Conservation (phyloP, 2,329 filamentous ascomycete species). For the Gnomoniopsis sp. region DNA sequence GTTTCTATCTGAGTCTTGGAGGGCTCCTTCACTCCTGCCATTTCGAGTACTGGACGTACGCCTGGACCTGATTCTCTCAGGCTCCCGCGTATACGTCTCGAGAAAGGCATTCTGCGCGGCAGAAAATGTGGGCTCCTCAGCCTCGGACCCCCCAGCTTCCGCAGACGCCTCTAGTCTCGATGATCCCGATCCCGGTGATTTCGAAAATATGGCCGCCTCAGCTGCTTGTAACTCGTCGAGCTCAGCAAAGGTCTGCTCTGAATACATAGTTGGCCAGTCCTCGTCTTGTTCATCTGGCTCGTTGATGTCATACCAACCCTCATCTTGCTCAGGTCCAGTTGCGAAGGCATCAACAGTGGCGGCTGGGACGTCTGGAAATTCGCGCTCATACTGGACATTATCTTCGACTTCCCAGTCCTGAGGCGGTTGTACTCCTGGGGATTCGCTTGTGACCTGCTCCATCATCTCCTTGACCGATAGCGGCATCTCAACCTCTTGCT, state of each 20-base stretch:
- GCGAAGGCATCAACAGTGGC: background rate
- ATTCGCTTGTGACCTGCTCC: constrained; percentile 1
- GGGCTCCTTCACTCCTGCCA: too few species aligned
- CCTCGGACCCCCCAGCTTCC: too few species aligned
- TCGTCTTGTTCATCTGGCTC: constrained; percentile 3
- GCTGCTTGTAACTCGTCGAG: background rate
- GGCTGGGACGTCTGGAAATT: background rate
- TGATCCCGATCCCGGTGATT: too few species aligned
- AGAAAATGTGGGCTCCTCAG: too few species aligned
- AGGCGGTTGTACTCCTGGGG: background rate
- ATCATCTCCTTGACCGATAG: constrained; percentile 15
- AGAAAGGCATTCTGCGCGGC: too few species aligned
- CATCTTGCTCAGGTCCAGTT: background rate
- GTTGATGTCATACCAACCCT: constrained; percentile 5
- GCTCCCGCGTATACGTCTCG: too few species aligned
- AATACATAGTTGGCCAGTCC: constrained; percentile 2
- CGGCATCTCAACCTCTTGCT: background rate
- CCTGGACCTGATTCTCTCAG: too few species aligned
- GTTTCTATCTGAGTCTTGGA: too few species aligned
- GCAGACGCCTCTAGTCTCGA: too few species aligned
- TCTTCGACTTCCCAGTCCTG: constrained; percentile 1
- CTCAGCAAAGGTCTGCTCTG: background rate
- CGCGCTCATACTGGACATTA: background rate
- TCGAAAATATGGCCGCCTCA: background rate
- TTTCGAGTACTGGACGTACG: too few species aligned